A percentile compares a stretch with the other conserved stretches of the same genome.
These are phyloP conservation scores for Bryoerythrophyllum caledonicum DNA, from an alignment of 225 moss, liverwort and hornwort species.

Conservation along the genomic window DNA sequence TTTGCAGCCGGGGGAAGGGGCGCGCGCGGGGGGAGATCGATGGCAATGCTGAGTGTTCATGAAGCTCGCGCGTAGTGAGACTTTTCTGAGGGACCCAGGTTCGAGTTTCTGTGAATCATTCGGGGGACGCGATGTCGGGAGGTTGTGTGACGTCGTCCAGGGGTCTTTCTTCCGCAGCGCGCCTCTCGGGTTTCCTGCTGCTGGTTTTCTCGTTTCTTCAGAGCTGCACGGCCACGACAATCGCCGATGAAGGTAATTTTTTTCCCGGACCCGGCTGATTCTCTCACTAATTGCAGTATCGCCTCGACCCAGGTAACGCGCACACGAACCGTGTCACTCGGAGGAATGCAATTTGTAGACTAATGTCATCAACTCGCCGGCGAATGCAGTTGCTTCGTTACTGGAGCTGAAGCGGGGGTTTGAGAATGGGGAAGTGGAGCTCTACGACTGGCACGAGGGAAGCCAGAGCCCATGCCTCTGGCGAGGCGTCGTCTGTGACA, in stretches of 20 bases:
- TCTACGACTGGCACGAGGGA: conserved; percentile 42
- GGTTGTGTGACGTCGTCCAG: conserved; percentile 7
- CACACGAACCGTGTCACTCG: too few species aligned
- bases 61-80: conserved; percentile 5
- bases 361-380: not conserved
- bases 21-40: not conserved
- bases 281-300: not conserved
- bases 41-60: not conserved
- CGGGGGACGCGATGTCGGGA: conserved; percentile 33
- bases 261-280: not conserved
- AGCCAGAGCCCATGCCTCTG: conserved; percentile 53
- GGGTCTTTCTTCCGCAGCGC: not conserved
- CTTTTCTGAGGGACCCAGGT: not conserved
- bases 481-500: conserved; percentile 49
- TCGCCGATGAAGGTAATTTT: conserved; percentile 50
- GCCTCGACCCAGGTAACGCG: not conserved
- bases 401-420: conserved; percentile 45
- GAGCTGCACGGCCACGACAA: conserved; percentile 37
- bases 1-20: not conserved
- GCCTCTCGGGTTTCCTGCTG: conserved; percentile 25
- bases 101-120: not conserved
- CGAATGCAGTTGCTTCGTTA: conserved; percentile 37
- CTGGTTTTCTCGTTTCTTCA: conserved; percentile 16
- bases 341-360: not conserved
- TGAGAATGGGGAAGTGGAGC: conserved; percentile 40